A percentile compares a stretch with the other conserved stretches of the same genome.
These are phyloP conservation scores for Cladosporium oxysporum DNA, from an alignment of 2,329 filamentous ascomycete species.

Conservation along the genomic window DNA sequence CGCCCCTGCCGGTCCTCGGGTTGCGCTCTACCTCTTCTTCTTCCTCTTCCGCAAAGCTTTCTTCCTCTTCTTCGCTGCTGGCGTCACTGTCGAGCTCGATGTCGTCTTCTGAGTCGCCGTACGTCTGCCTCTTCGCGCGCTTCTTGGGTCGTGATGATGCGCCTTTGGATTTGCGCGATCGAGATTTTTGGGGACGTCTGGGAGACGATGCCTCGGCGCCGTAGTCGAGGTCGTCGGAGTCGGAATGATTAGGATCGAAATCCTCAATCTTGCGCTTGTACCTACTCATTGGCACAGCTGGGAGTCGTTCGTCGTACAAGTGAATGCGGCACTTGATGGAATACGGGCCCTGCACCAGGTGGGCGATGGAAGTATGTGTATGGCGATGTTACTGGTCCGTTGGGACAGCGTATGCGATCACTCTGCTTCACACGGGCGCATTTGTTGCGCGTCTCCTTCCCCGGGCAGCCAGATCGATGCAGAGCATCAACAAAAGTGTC, in stretches of 20 bases:
- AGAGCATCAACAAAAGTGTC: constrained; percentile 13
- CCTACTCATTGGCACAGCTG: constrained; percentile 3
- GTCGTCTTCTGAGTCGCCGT: constrained; percentile 50
- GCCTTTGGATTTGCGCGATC: constrained; percentile 30
- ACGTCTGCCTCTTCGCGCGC: constrained; percentile 41
- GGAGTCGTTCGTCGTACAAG: not conserved
- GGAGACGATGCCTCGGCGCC: constrained; percentile 29
- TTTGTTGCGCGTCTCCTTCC: constrained; percentile 13
- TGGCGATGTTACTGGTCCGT: not conserved
- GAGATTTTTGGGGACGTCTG: constrained; percentile 20
- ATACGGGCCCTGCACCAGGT: not conserved
- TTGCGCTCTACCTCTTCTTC: constrained; percentile 57
- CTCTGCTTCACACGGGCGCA: constrained; percentile 9
- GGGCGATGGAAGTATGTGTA: not conserved
- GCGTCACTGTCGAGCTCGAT: constrained; percentile 39
- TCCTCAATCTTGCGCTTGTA: constrained; percentile 42
- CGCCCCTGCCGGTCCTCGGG: constrained; percentile 56
- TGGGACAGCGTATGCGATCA: not conserved
- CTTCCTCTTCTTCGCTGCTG: constrained; percentile 39
- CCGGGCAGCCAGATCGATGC: not conserved
- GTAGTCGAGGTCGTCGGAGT: constrained; percentile 43
- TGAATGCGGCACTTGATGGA: not conserved
- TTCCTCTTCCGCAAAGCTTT: constrained; percentile 46
- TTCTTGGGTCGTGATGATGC: constrained; percentile 30
- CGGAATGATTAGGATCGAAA: constrained; percentile 41